These are phyloP conservation scores for Fusarium temperatum DNA, from an alignment of 2,329 filamentous ascomycete genomes.

Conservation along the genomic window DNA sequence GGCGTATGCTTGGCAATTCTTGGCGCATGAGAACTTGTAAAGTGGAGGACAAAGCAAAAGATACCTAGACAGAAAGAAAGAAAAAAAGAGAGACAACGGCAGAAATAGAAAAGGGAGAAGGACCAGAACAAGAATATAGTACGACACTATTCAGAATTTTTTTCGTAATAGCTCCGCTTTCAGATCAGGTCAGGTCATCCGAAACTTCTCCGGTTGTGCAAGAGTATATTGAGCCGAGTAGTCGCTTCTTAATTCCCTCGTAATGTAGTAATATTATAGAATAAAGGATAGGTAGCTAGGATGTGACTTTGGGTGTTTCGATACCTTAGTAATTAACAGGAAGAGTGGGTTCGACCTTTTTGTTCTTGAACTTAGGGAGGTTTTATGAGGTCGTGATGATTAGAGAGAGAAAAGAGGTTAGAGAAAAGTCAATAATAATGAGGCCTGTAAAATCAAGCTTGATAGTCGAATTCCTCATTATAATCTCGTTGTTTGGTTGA, in stretches of 20 bases:
- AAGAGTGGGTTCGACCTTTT: neutral
- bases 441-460: neutral
- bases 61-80: neutral
- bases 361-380: neutral
- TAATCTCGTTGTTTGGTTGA: slow-evolving; percentile 3
- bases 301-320: neutral
- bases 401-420: neutral
- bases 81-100: neutral
- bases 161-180: slow-evolving; percentile 27
- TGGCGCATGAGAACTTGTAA: slow-evolving; percentile 6
- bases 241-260: neutral
- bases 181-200: slow-evolving; percentile 29
- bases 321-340: neutral
- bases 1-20: slow-evolving; percentile 34
- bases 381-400: neutral
- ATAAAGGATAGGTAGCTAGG: neutral
- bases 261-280: neutral
- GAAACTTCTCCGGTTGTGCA: slow-evolving; percentile 22
- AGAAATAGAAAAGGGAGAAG: slow-evolving; percentile 6
- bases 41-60: neutral
- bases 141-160: neutral
- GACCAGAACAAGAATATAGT: neutral
- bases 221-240: neutral
- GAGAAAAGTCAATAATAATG: neutral
- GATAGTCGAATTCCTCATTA: neutral